A percentile compares a stretch with the other conserved stretches of the same genome.
These are phyloP conservation scores for Coix lacrymajobi DNA, from an alignment of 176 grass and related monocot genomes.

Conservation along the genomic window DNA sequence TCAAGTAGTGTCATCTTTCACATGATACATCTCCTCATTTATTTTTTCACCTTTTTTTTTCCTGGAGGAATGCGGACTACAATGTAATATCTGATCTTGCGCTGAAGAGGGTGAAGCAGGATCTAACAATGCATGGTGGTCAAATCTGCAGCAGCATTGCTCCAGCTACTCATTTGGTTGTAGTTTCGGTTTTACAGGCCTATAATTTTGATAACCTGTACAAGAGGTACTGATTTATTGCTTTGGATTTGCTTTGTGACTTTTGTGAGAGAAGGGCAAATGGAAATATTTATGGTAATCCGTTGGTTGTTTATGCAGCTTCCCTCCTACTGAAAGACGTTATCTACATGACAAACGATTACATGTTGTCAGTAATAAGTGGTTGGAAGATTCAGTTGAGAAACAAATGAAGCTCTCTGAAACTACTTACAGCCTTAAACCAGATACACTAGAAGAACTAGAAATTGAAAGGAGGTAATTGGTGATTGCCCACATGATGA, in stretches of 20 bases:
- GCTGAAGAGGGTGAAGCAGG: slow-evolving; percentile 65
- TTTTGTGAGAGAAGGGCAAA: not conserved
- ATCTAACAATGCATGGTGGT: slow-evolving; percentile 87
- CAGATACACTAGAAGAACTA: slow-evolving; percentile 65
- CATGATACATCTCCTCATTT: slow-evolving; percentile 26
- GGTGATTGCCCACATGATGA: not conserved
- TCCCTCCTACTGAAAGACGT: slow-evolving; percentile 47
- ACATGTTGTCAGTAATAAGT: slow-evolving; percentile 65
- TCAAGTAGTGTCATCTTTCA: slow-evolving; percentile 37
- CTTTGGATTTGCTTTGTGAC: slow-evolving; percentile 16
- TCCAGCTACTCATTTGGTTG: slow-evolving; percentile 72
- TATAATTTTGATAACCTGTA: slow-evolving; percentile 83
- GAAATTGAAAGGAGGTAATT: slow-evolving; percentile 64
- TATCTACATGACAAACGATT: slow-evolving; percentile 75
- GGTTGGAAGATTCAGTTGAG: slow-evolving; percentile 86
- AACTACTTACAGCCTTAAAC: slow-evolving; percentile 79
- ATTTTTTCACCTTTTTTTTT: slow-evolving; percentile 12
- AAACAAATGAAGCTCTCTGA: slow-evolving; percentile 59
- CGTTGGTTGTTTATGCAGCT: slow-evolving; percentile 49
- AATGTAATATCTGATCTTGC: slow-evolving; percentile 79
- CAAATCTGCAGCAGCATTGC: slow-evolving; percentile 69
- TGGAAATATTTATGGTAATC: not conserved
- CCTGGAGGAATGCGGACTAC: slow-evolving; percentile 64
- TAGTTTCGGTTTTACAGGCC: slow-evolving; percentile 55
- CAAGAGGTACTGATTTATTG: slow-evolving; percentile 58